Evolutionary conservation across 352 stramenopile species (phyloP), one percentile per base, ranked within the genome.

Genomic region (Ophiocytium majus): DNA sequence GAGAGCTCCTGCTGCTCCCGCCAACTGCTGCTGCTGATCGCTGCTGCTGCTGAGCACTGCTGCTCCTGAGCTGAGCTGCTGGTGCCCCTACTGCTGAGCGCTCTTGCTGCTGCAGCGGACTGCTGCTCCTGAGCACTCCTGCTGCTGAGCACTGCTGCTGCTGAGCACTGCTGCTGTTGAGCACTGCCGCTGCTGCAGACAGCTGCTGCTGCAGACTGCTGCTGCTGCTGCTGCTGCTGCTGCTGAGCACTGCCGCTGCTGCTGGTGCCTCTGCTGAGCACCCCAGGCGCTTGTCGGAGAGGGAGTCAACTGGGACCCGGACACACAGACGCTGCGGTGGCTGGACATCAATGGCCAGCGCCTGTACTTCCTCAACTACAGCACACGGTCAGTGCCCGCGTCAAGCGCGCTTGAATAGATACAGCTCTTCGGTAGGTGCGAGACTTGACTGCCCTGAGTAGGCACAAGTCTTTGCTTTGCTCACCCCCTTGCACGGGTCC

Each of bases 291-390:
- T 78, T 5, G 66, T 78, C 5, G 66, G 66, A 5, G 66, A 78
- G 35, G 66, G 66, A 5, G 32, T 78, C 5, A 14, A 17, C 35
- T 78, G 66, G 66, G 66, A 78, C 35, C 5, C 35, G 5, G 14
- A 78, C 5, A 78, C 66, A 14, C 66, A 78, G 35, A 14, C 66
- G 32, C 35, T 78, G 35, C 35, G 35, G 5, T 78, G 66, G 66
- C 5, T 78, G 32, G 66, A 78, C 17, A 78, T 78, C 35, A 17
- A 78, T 5, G 66, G 66, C 5, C 32, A 14, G 5, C 32, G 35
- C 32, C 66, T 78, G 32, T 78, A 78, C 35, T 14, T 5, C 5
- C 35, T 78, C 5, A 5, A 14, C 32, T 78, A 78, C 14, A 5
- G 14, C 5, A 78, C 66, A 35, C 5, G 66, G 57, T 71, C 23